phyloP scores from a whole-genome alignment of 2,329 filamentous ascomycete genomes.

The Pyrenochaeta sp. region DNA sequence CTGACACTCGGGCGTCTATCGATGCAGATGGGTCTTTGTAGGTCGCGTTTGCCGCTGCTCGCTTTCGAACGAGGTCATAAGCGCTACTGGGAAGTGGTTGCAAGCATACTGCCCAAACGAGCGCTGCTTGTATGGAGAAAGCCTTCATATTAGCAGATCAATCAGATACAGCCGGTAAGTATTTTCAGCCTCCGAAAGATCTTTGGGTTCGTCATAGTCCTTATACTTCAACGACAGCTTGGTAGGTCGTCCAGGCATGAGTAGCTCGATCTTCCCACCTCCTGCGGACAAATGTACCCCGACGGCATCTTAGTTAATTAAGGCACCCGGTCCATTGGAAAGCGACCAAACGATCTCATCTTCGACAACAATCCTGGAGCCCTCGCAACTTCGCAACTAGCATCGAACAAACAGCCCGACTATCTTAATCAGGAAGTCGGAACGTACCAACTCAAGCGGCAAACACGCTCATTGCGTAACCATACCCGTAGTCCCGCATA shows the following conservation, averaged over 20 bases:
- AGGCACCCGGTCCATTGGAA: conserved; percentile 11
- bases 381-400: background rate
- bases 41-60: conserved; percentile 38
- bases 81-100: conserved; percentile 23
- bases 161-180: background rate
- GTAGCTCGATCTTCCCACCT: too few relatives aligned
- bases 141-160: conserved; percentile 15
- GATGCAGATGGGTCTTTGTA: conserved; percentile 71
- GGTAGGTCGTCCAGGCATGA: background rate
- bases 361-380: background rate
- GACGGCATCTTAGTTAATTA: conserved; percentile 18
- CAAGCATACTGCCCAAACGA: conserved; percentile 22
- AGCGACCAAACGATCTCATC: conserved; percentile 6
- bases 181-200: background rate
- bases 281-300: conserved; percentile 23
- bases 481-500: too few relatives aligned
- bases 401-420: background rate
- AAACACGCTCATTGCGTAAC: too few relatives aligned
- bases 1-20: conserved; percentile 69
- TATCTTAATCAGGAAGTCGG: too few relatives aligned
- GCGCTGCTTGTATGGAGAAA: conserved; percentile 15
- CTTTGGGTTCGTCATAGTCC: conserved; percentile 2
- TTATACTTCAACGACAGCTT: conserved; percentile 17
- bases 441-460: too few relatives aligned
- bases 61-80: conserved; percentile 36